Evolutionary conservation across 2,329 filamentous ascomycete genomes (phyloP).

Genomic region (Plenodomus biglobosus): DNA sequence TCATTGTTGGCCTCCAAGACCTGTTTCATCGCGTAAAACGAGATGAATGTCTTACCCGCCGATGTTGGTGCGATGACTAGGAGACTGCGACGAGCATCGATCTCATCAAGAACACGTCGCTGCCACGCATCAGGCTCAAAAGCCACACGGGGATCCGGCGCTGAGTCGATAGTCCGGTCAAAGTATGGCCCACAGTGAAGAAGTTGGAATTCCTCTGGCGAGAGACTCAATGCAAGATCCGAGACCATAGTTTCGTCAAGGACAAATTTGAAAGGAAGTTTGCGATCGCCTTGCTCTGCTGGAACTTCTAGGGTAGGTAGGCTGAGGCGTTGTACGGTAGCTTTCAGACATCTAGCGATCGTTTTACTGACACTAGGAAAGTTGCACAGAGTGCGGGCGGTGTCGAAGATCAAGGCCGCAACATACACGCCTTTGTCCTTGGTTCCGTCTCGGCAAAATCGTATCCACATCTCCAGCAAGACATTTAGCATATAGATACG

Average conservation of each 20-base stretch:
- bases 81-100: conserved; percentile 69
- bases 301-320: conserved; percentile 43
- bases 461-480: conserved; percentile 53
- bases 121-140: conserved; percentile 81
- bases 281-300: conserved; percentile 38
- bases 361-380: conserved; percentile 33
- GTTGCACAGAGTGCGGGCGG: conserved; percentile 31
- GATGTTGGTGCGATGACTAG: conserved; percentile 78
- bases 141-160: conserved; percentile 66
- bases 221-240: conserved; percentile 41
- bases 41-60: conserved; percentile 81
- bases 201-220: conserved; percentile 65
- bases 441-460: conserved; percentile 29
- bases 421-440: conserved; percentile 36
- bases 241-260: conserved; percentile 22
- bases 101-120: conserved; percentile 68
- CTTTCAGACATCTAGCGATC: conserved; percentile 34
- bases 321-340: conserved; percentile 43
- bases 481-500: conserved; percentile 54
- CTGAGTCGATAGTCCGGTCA: conserved; percentile 71
- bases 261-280: conserved; percentile 49
- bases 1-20: conserved; percentile 68
- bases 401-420: conserved; percentile 39
- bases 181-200: conserved; percentile 71
- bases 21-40: conserved; percentile 81